Conservation (phyloP, 129 eudicot genomes). For the Gnaphalium uliginosum region DNA sequence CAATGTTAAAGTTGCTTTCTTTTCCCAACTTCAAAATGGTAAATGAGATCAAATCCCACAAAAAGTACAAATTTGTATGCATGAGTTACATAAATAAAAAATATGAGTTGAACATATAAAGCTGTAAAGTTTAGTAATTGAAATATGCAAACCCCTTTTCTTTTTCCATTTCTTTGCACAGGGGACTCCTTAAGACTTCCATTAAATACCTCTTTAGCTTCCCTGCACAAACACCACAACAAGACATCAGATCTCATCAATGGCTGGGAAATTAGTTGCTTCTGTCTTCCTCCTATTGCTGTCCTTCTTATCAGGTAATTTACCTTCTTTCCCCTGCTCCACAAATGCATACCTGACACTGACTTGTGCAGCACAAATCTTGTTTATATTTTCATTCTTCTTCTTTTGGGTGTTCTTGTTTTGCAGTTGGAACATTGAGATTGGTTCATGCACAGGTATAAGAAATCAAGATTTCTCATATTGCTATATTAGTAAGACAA, state of each 20-base stretch:
- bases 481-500: neutral
- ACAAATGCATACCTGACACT: neutral
- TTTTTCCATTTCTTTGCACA: neutral
- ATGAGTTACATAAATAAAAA: slow-evolving; percentile 2
- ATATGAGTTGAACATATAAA: slow-evolving; percentile 16
- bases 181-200: neutral
- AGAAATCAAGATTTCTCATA: slow-evolving; percentile 2
- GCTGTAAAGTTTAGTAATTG: slow-evolving; percentile 30
- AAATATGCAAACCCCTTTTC: slow-evolving; percentile 23
- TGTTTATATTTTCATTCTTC: neutral
- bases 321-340: slow-evolving; percentile 3
- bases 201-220: slow-evolving; percentile 29
- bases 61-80: slow-evolving; percentile 28
- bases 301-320: slow-evolving; percentile 47
- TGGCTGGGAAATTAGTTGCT: slow-evolving; percentile 37
- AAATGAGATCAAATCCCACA: slow-evolving; percentile 1
- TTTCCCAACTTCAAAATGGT: neutral
- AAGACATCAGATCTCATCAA: slow-evolving; percentile 20
- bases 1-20: slow-evolving; percentile 2
- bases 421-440: slow-evolving; percentile 48
- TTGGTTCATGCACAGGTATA: slow-evolving; percentile 56
- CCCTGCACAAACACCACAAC: slow-evolving; percentile 18
- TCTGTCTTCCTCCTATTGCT: slow-evolving; percentile 36
- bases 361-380: neutral
- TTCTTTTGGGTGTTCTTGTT: slow-evolving; percentile 10